Percentiles rank a stretch among this genome's conserved stretches.
phyloP scores from a whole-genome alignment of 2,329 filamentous ascomycete species.

The Phaeosphaeria sp. region DNA sequence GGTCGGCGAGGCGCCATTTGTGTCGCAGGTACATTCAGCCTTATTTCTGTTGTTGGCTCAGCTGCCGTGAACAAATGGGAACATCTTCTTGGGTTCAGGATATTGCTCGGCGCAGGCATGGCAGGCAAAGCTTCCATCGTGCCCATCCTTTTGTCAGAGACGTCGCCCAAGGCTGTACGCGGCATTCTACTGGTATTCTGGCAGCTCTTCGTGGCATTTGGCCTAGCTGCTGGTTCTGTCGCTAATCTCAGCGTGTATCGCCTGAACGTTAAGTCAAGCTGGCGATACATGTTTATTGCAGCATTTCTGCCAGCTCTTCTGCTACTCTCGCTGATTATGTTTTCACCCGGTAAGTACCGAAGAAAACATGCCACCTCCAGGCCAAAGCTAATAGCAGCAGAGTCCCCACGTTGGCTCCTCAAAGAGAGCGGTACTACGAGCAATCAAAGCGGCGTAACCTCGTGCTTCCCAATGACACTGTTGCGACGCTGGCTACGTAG shows the following conservation, averaged over 20 bases:
- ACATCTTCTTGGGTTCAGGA: slow-evolving; percentile 12
- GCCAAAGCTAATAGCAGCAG: slow-evolving; percentile 28
- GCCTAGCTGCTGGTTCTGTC: slow-evolving; percentile 35
- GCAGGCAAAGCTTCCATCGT: slow-evolving; percentile 48
- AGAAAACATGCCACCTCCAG: slow-evolving; percentile 31
- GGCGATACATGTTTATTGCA: slow-evolving; percentile 44
- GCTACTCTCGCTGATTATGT: slow-evolving; percentile 38
- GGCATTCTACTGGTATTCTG: slow-evolving; percentile 51
- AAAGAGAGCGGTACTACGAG: slow-evolving; percentile 41
- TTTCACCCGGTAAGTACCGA: too few species aligned
- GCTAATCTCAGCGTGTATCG: slow-evolving; percentile 46
- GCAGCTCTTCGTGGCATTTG: slow-evolving; percentile 48
- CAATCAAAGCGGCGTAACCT: not conserved
- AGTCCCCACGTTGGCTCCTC: slow-evolving; percentile 43
- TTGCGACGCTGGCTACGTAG: too few species aligned
- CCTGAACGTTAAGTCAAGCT: slow-evolving; percentile 44
- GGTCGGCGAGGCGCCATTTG: slow-evolving; percentile 42
- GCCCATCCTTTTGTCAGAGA: slow-evolving; percentile 51
- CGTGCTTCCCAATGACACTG: not conserved
- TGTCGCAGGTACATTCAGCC: slow-evolving; percentile 31
- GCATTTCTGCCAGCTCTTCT: slow-evolving; percentile 49
- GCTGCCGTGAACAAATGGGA: slow-evolving; percentile 16
- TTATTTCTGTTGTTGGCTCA: slow-evolving; percentile 15
- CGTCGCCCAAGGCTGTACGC: slow-evolving; percentile 46
- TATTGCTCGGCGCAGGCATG: slow-evolving; percentile 46